Evolutionary conservation across 805 yeast species (phyloP), one percentile per base, ranked within the genome.

Genomic region (Cephaloascus fragrans): DNA sequence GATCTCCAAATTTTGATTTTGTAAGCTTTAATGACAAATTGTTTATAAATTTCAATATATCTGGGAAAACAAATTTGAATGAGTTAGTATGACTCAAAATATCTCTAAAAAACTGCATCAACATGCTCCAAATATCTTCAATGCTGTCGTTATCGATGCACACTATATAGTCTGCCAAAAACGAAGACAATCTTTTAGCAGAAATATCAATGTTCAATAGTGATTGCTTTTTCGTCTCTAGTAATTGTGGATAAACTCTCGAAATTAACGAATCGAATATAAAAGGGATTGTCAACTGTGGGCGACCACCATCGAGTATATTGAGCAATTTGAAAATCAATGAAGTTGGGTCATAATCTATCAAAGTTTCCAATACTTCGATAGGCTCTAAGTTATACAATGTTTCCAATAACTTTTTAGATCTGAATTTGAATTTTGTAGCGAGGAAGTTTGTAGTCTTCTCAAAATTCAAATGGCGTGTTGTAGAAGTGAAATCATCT

Each of bases 301-400:
- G 83, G 45, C 84, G 75, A 5, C 95, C 83, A 1, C 93, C 90
- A 58, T 89, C 96, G 37, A 89, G 60, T 2, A 83, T 80, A 53
- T 84, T 87, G n/a, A 85, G 56, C 2, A 85, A 51, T 46, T 80
- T 82, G 48, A 77, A 71, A 10, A 23, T 6, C 12, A 23, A 77
- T 62, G 4, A 46, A 51, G 32, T 18, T 23, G 6, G 32, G 6
- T 35, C 19, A 23, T 14, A 19, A 14, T 54, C 53, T 15, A 86
- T 68, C 42, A 89, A 56, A 5, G 79, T 69, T 49, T 84, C 94
- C 41, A 87, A 57, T 0, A 80, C 77, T 49, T 86, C 90, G 37
- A 76, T 61, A 15, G 90, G 79, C 49, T 88, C 96, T 15, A 83
- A 49, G 2, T 66, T 65, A 56, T 79, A 80, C 36, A 83, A 56